These are phyloP conservation scores for Rhodotorula sphaerocarpa DNA, from an alignment of 768 basidiomycete genomes.

Conservation along the genomic window DNA sequence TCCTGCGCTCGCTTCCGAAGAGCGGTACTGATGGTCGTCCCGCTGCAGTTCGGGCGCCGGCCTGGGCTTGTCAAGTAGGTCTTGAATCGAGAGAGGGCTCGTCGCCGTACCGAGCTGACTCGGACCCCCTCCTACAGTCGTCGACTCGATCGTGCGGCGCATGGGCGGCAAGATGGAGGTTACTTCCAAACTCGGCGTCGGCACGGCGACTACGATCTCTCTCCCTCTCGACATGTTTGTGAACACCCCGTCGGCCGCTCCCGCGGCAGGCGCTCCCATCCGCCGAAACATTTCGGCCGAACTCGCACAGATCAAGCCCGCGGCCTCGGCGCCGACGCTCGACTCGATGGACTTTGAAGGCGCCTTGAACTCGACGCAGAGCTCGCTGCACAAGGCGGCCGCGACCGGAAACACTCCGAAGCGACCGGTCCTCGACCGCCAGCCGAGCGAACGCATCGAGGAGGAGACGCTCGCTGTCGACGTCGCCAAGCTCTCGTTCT, in stretches of 20 bases:
- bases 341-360: not conserved
- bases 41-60: conserved; percentile 9
- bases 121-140: not conserved
- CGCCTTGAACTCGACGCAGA: conserved; percentile 6
- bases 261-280: not conserved
- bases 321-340: not conserved
- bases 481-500: conserved; percentile 12
- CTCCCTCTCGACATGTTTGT: conserved; percentile 28
- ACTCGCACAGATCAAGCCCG: conserved; percentile 1
- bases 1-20: too few relatives aligned
- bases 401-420: not conserved
- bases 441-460: not conserved
- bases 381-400: not conserved
- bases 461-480: conserved; percentile 13
- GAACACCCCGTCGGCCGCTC: not conserved
- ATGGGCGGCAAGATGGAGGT: conserved; percentile 24
- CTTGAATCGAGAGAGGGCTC: not conserved
- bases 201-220: conserved; percentile 9
- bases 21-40: too few relatives aligned
- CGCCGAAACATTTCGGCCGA: conserved; percentile 25
- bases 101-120: not conserved
- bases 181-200: conserved; percentile 2
- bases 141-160: conserved; percentile 16
- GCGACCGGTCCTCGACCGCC: not conserved
- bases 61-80: conserved; percentile 14